A percentile compares a stretch with the other conserved stretches of the same genome.
These are phyloP conservation scores for Pyrenula aspistea DNA, from an alignment of 495 filamentous ascomycete genomes.

Conservation along the genomic window DNA sequence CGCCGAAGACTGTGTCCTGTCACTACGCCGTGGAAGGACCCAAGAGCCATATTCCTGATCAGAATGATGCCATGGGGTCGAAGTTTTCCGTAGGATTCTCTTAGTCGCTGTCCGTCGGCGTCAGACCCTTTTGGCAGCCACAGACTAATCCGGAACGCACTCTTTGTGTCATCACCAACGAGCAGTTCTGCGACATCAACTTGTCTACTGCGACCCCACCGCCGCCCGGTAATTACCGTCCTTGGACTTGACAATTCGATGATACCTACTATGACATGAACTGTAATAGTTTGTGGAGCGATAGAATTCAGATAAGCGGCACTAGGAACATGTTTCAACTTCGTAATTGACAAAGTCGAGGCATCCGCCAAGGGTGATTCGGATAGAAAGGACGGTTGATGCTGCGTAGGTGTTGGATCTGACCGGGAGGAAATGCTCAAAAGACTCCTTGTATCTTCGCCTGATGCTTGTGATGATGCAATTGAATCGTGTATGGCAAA, in stretches of 20 bases:
- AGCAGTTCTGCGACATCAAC: slow-evolving; percentile 63
- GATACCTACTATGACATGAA: slow-evolving; percentile 68
- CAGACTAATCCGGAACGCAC: slow-evolving; percentile 72
- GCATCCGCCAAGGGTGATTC: neutral
- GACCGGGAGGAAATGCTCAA: neutral
- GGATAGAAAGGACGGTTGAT: neutral
- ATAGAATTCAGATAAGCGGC: slow-evolving; percentile 56
- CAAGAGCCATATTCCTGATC: slow-evolving; percentile 63
- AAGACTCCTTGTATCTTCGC: neutral
- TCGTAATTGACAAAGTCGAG: neutral
- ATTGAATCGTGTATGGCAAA: neutral
- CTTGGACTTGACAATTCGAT: slow-evolving; percentile 58
- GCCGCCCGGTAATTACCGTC: slow-evolving; percentile 35
- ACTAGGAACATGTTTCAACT: slow-evolving; percentile 55
- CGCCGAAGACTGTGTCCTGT: slow-evolving; percentile 65
- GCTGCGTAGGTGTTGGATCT: neutral
- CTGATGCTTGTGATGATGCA: neutral
- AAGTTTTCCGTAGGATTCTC: slow-evolving; percentile 32
- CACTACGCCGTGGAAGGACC: slow-evolving; percentile 57
- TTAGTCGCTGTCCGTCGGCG: slow-evolving; percentile 22
- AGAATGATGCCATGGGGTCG: slow-evolving; percentile 64
- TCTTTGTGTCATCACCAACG: slow-evolving; percentile 76
- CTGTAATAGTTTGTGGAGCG: slow-evolving; percentile 63
- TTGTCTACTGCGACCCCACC: slow-evolving; percentile 24
- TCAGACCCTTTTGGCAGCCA: slow-evolving; percentile 45